Evolutionary conservation across 371 early-diverging fungal species (phyloP).

Genomic region (Chytridiales sp.): DNA sequence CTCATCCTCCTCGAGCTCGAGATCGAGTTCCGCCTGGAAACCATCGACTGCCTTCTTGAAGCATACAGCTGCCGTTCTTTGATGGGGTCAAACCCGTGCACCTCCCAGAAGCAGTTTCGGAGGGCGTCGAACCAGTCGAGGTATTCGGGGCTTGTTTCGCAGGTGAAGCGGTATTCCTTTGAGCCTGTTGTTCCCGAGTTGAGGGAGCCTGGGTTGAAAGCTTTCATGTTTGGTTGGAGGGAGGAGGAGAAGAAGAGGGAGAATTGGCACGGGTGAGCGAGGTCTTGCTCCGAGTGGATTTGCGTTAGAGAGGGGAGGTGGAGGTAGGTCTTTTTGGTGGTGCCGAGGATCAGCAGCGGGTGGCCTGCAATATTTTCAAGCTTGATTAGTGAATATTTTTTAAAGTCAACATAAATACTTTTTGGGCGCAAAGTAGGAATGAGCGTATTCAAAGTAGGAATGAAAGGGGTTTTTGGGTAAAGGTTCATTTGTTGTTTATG

Average conservation of each 20-base stretch:
- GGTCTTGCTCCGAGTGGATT: constrained; percentile 11
- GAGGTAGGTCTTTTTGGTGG: neutral
- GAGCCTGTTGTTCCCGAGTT: neutral
- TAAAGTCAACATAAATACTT: too few relatives aligned
- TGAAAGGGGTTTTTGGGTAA: too few relatives aligned
- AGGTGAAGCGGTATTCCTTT: constrained; percentile 15
- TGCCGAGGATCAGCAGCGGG: constrained; percentile 11
- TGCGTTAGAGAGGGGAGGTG: constrained; percentile 12
- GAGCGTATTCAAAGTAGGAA: too few relatives aligned
- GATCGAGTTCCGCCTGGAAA: too few relatives aligned
- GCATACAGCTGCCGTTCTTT: too few relatives aligned
- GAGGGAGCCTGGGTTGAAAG: neutral
- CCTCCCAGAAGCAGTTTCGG: too few relatives aligned
- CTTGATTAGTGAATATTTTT: too few relatives aligned
- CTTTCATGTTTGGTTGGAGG: neutral
- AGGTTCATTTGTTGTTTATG: too few relatives aligned
- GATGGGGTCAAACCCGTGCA: too few relatives aligned
- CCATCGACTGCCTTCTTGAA: too few relatives aligned
- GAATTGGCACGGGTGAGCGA: constrained; percentile 15
- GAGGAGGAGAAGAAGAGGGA: constrained; percentile 9
- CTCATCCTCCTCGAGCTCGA: too few relatives aligned
- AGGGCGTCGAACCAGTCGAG: constrained; percentile 17
- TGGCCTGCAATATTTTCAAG: constrained; percentile 3
- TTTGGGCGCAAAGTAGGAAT: too few relatives aligned
- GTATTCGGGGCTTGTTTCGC: constrained; percentile 18